Conservation (phyloP, 2,329 filamentous ascomycete species). For the Ophiostoma tasmaniense region DNA sequence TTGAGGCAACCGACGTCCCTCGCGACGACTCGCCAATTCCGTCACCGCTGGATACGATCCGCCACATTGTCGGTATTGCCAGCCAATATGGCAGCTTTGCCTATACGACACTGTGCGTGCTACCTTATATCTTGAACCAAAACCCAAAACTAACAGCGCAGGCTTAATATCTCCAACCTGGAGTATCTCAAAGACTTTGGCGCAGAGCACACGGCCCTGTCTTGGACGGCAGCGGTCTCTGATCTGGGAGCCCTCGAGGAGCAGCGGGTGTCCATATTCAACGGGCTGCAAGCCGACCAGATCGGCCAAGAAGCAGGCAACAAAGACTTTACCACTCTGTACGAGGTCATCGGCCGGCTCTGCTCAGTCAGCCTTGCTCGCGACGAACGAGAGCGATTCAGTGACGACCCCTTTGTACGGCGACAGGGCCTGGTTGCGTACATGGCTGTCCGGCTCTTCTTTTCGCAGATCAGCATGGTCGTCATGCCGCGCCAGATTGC, state of each 20-base stretch:
- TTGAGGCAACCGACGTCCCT: background rate
- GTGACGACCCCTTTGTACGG: background rate
- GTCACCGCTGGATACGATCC: conserved; percentile 12
- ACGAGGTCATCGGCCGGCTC: conserved; percentile 14
- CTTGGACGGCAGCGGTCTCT: conserved; percentile 12
- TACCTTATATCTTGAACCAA: background rate
- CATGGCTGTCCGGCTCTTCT: conserved; percentile 18
- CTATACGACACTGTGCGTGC: conserved; percentile 18
- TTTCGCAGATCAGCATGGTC: conserved; percentile 21
- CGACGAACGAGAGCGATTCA: background rate
- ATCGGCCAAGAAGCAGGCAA: background rate
- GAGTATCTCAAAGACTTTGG: conserved; percentile 10
- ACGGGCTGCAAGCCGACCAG: background rate
- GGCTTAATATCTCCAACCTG: conserved; percentile 16
- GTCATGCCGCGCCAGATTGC: conserved; percentile 15
- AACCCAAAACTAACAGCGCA: conserved; percentile 1
- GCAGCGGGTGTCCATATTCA: conserved; percentile 12
- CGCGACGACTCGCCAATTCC: background rate
- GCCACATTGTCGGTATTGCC: conserved; percentile 9
- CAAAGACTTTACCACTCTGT: conserved; percentile 7
- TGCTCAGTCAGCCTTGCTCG: conserved; percentile 13
- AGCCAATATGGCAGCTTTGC: conserved; percentile 13
- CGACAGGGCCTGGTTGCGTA: conserved; percentile 16
- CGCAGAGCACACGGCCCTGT: conserved; percentile 12
- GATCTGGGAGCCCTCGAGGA: conserved; percentile 9